These are phyloP conservation scores for Cucurbita ficifolia DNA, from an alignment of 306 rosid genomes.

Conservation along the genomic window DNA sequence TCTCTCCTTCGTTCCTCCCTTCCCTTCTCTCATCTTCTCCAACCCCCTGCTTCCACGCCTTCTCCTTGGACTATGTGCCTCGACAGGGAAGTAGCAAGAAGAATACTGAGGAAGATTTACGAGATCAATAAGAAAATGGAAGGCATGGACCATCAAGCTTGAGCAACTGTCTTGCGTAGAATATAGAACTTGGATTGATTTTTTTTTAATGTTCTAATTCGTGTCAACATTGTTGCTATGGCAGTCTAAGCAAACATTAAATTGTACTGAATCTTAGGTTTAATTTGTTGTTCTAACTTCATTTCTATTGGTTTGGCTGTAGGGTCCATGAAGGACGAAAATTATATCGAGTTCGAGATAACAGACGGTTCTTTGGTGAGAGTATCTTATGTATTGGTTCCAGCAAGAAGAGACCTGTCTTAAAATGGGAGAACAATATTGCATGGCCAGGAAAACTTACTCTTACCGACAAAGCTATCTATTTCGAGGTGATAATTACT, in stretches of 20 bases:
- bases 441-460: conserved; percentile 98
- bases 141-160: background rate
- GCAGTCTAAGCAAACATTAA: background rate
- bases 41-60: background rate
- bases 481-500: conserved; percentile 62
- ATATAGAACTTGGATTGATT: background rate
- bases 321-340: conserved; percentile 68
- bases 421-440: conserved; percentile 88
- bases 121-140: background rate
- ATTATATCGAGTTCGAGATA: conserved; percentile 54
- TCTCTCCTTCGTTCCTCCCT: too few species aligned
- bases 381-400: conserved; percentile 69
- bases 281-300: conserved; percentile 7
- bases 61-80: background rate
- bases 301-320: conserved; percentile 21
- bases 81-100: background rate
- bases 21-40: too few species aligned
- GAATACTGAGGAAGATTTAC: background rate
- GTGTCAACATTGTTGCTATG: background rate
- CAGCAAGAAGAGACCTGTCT: conserved; percentile 70
- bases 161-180: background rate
- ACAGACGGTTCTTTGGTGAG: conserved; percentile 42
- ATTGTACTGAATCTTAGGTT: background rate
- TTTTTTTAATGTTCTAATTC: background rate
- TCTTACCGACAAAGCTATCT: conserved; percentile 76